phyloP scores from a whole-genome alignment of 352 stramenopile species.

The Phytopythium mirpurense region DNA sequence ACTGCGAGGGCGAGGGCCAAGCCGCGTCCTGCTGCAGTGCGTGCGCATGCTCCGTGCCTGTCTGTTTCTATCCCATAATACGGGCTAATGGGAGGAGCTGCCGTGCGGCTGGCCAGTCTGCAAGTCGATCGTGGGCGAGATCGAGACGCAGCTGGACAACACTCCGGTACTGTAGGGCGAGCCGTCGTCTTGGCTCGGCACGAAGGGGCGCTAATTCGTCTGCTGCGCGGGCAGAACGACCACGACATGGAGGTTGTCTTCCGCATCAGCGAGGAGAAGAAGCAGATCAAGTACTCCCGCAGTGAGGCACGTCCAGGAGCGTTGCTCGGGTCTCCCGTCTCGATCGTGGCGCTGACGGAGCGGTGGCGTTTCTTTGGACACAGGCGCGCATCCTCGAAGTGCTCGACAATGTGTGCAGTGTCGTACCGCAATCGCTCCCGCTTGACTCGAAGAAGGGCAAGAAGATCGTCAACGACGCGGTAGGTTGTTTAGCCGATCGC shows the following conservation, averaged over 20 bases:
- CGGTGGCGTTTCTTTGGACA: background rate
- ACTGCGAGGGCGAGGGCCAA: constrained; percentile 51
- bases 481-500: constrained; percentile 13
- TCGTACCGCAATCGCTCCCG: constrained; percentile 35
- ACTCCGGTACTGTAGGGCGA: constrained; percentile 37
- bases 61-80: too few relatives aligned
- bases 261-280: constrained; percentile 85
- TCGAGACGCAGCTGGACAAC: constrained; percentile 76
- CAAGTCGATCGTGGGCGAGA: constrained; percentile 77
- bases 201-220: background rate
- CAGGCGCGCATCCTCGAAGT: constrained; percentile 80
- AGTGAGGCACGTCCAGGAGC: constrained; percentile 32
- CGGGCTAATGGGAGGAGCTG: too few relatives aligned
- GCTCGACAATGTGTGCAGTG: constrained; percentile 66
- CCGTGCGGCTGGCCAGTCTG: constrained; percentile 36
- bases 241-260: constrained; percentile 83
- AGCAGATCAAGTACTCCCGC: constrained; percentile 77
- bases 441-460: constrained; percentile 41
- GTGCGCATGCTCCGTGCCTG: constrained; percentile 15
- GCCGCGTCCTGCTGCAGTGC: constrained; percentile 70
- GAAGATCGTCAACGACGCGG: constrained; percentile 51
- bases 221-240: constrained; percentile 36
- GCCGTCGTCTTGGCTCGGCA: background rate
- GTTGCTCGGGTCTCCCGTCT: background rate
- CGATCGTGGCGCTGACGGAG: background rate